phyloP scores from a whole-genome alignment of 2,329 filamentous ascomycete genomes.

The Botryotinia narcissicola region DNA sequence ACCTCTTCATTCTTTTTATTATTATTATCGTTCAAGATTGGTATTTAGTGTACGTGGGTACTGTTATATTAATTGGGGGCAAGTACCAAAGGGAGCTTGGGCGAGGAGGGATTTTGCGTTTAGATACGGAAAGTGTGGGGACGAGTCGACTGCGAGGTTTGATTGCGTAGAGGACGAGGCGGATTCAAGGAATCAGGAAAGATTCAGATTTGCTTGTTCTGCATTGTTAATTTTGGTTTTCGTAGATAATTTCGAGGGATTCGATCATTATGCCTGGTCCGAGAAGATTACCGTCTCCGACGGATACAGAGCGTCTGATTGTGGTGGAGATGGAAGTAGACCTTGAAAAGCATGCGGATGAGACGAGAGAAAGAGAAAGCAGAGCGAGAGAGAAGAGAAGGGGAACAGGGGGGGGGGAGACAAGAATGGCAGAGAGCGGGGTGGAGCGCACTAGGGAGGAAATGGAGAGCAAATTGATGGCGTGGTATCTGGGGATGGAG shows the following conservation, averaged over 20 bases:
- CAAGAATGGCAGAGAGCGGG: background rate
- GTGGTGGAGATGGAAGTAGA: background rate
- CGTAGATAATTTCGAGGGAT: rapidly evolving
- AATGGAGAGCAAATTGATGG: background rate
- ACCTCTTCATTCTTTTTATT: background rate
- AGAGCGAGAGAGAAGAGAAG: too few species aligned
- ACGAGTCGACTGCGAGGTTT: background rate
- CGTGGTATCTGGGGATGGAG: too few species aligned
- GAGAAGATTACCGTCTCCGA: background rate
- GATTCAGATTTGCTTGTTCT: background rate
- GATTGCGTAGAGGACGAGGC: background rate
- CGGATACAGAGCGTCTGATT: rapidly evolving
- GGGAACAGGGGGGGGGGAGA: too few species aligned
- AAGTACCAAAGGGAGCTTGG: background rate
- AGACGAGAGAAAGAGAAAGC: background rate
- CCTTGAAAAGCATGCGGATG: background rate
- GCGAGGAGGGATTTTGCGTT: background rate
- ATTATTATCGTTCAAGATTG: background rate
- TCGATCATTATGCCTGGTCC: background rate
- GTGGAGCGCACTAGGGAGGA: background rate
- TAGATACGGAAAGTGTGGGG: background rate
- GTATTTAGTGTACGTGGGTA: background rate
- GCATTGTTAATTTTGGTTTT: background rate
- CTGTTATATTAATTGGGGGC: background rate
- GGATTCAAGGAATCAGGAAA: background rate